Base-by-base conservation (phyloP, 495 filamentous ascomycete genomes). In the Hypomontagnella submonticulosa region DNA sequence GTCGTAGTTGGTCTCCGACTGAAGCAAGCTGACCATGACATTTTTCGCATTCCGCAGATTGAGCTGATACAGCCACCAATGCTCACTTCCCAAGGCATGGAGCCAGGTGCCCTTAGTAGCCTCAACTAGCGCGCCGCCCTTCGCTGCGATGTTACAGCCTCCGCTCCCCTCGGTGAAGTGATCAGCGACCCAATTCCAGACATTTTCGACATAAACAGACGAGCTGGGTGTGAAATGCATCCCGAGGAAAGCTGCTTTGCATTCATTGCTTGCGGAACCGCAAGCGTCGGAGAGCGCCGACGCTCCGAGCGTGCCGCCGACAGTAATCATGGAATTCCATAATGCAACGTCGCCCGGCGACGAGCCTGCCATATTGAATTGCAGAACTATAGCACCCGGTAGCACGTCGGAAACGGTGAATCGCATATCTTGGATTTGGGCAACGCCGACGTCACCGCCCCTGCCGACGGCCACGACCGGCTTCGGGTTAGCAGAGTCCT, bases 1-100 rank as follows among this genome's bases (percentile, higher is more conserved):
- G 80, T 89, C 92, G 79, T 97, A 96, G 48, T 93, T 91, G 0
- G 93, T 97, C 74, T 97, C 93, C 20, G 89, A 87, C 72, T 97
- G 93, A 48, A 97, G 91, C 63, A 92, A 71, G 8, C 83, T 86
- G 77, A 95, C 88, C 71, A 91, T 88, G 36, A 96, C 83, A 69
- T 93, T 90, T 50, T 86, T 76, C 0, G 93, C 90, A 55, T 85
- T 86, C 36, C 84, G 75, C 51, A 93, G 73, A 54, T 92, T 88
- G 71, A 92, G 90, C 65, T 94, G 89, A 66, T 92, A 92, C 4
- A 94, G 78, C 53, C 83, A 81, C 73, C 85, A 85, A 70, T 96
- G 92, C 77, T 96, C 92, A 13, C 87, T 87, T 0, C 84, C 84
- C 1, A 91, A 87, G 20, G 88, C 92, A 56, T 85, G 84, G 19